Evolutionary conservation across 108 stramenopile genomes (phyloP), one percentile per base, ranked within the genome.

Genomic region (Nitzschia inconspicua): DNA sequence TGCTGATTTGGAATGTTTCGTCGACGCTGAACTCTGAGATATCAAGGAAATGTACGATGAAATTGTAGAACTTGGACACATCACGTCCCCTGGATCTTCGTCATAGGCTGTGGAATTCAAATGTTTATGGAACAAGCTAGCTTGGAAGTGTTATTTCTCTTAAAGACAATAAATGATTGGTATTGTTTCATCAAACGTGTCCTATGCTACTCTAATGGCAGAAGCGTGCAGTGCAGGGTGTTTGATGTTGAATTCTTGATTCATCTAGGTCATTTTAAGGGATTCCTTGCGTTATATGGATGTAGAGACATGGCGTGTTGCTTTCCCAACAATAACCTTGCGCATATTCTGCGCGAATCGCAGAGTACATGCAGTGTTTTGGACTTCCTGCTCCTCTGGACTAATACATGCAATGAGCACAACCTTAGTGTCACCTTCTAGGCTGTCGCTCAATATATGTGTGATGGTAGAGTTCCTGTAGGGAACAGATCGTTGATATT

Each of bases 381-480:
- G 68, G 4, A 81, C 29, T 51, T 93, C 70, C n/a, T 76, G 44
- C 54, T 60, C 55, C 24, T 89, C 80, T 0, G 82, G 66, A 41
- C 77, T 85, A n/a, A 89, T 80, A 55, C 86, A 93, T 10, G 78
- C 76, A 14, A 93, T 49, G 29, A 93, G 32, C 13, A 89, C 56
- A 37, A 89, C 84, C 56, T 93, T 93, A 16, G 91, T 78, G 60
- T 93, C 91, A 13, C 76, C 76, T 67, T 88, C 87, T 11, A 93
- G 68, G 43, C 80, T 84, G 54, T 93, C 91, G 34, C 84, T 78
- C 14, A 93, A 72, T 20, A 93, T 32, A 61, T 93, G 91, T 0
- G 91, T 93, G 19, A 93, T 64, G 10, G 91, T 89, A 8, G 88
- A 87, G 40, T 93, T 89, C 29, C 91, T 66, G 60, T 93, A 93